Evolutionary conservation across 139 green algal genomes (phyloP), one percentile per base, ranked within the genome.

Genomic region (Ettlia oleoabundans): DNA sequence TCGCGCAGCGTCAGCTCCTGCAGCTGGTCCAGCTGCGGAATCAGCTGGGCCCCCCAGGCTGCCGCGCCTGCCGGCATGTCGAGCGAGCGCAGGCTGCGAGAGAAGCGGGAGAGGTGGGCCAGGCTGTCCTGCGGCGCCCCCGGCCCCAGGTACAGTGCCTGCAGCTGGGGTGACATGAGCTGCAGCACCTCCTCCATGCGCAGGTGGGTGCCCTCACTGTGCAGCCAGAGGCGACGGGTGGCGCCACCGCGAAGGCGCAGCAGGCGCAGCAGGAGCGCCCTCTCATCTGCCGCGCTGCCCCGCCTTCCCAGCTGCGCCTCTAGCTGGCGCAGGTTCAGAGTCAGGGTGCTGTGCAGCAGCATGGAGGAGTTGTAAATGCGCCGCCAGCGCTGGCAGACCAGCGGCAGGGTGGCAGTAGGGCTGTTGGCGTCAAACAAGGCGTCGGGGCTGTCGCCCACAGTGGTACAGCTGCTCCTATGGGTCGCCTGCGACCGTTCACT

Each of bases 1-100:
- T 78, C 71, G 13, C 71, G 33, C 47, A 78, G 71, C 19, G 71
- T 78, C 32, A 78, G 71, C 47, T 78, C 71, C 33, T 66, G 33
- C 33, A 78, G 47, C 32, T 42, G 52, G 10, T 8, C 5, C 0
- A 51, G 24, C 5, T 6, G 24, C 1, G 32, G 28, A 13, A 64
- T 32, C 47, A 42, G 30, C 15, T 24, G 22, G 71, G 28, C 22
- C 21, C 7, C 47, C 22, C n/a, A 6, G 70, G 28, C 37, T 6
- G 32, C 71, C 0, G 47, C 47, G 1, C 21, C 13, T 15, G 47
- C 51, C 2, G 71, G 47, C 32, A 78, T 5, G 71, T 78, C 71
- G 10, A 78, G 47, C 21, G 71, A 65, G 21, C 43, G 71, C 47
- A 78, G n/a, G 71, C 4, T 21, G 47, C 2, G 13, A 10, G 47